Evolutionary conservation across 805 yeast species (phyloP), one percentile per base, ranked within the genome.

Genomic region (Tetrapisispora iriomotensis): DNA sequence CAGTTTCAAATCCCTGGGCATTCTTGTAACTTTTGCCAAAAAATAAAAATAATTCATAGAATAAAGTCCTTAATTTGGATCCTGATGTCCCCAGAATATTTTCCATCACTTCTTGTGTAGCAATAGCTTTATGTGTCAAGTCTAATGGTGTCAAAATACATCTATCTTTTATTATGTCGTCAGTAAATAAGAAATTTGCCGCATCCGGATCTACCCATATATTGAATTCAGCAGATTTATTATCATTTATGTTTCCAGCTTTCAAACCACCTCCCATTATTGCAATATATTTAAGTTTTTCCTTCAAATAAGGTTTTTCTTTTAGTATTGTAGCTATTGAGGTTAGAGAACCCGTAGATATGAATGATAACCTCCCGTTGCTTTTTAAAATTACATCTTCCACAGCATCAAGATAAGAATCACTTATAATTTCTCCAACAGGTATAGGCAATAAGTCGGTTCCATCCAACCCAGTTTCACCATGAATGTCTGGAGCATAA

Each of bases 341-440:
- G 4, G 95, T 86, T 48, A 82, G 61, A 0, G 94, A 74, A 0
- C 95, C 95, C 0, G 87, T 77, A 7, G 87, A 83, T 1, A 80
- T 76, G 1, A 85, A 54, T 25, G 79, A 70, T 3, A 85, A 53
- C 26, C 73, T 66, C 12, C 74, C 74, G 1, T 66, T 60, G 44
- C 72, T 54, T 3, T 57, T 41, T 18, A 61, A 45, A 3, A 77
- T 65, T 1, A 79, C 76, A 3, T 57, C 49, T 22, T 64, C 62
- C 46, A 72, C 59, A 2, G 68, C 67, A 13, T 58, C 57, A 3
- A 68, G 46, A 29, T 73, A 71, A 2, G 65, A 30, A 15, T 26
- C 30, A 12, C 5, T 15, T 4, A 26, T 10, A 23, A 30, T 17
- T 8, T 29, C 36, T 53, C 39, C 53, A 51, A 21, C 55, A 0